Evolutionary conservation across 1,284 basidiomycete genomes (phyloP), one percentile per base, ranked within the genome.

Genomic region (Sporisorium iseilematis-ciliati): DNA sequence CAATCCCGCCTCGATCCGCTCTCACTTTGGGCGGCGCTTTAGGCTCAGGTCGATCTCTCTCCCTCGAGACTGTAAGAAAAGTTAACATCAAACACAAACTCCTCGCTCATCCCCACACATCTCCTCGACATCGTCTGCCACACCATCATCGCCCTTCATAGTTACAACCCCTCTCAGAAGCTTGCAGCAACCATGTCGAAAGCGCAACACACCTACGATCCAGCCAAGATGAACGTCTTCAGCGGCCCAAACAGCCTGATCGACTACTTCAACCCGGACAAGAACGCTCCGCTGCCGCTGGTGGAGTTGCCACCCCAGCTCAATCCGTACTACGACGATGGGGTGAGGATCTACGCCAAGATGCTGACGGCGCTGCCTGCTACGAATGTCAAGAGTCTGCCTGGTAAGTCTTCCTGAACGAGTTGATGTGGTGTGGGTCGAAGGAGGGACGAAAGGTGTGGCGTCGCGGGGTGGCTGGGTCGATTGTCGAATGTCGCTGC

Each of bases 321-420:
- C 33, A 75, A 78, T 41, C 76, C 76, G 12, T 78, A 45, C 54
- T 45, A 65, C 55, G 55, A 58, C 12, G 64, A 68, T 43, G 61
- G 65, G n/a, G 76, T 78, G 18, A 41, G 71, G 23, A 69, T 78
- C 65, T 78, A 69, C 29, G 76, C 71, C 21, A 78, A 78, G 65
- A 70, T 78, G 72, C 63, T 71, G 23, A 68, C 69, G 12, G 65
- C 67, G 12, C 31, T 78, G 18, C 76, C 76, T 4, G 76, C 76
- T 0, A 66, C 58, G 35, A 78, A 78, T 46, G 73, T 78, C 56
- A 78, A 78, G 58, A 75, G 72, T 20, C 42, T 78, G 25, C 76
- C 76, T 40, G 74, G 74, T 76, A 65, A 73, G 74, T 71, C 11
- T n/a, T 14, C 11, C 21, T 7, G 14, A 48, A 16, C 53, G 26